Base-by-base conservation (phyloP, 768 basidiomycete genomes). In the Kwoniella sp. region DNA sequence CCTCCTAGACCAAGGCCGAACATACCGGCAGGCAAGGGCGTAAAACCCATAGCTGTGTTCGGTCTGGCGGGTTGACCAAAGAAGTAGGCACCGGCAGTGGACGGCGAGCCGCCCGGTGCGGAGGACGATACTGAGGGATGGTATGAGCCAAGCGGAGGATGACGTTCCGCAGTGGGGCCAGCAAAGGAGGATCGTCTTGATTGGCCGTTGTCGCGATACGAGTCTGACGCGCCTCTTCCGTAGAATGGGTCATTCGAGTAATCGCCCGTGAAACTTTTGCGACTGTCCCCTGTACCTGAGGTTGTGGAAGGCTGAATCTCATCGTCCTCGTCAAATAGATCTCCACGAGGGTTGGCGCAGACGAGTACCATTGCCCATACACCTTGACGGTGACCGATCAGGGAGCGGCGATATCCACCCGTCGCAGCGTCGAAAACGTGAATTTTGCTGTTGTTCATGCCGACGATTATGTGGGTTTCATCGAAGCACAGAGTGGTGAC, bases 321-420 rank as follows among this genome's bases (percentile, higher is more conserved):
- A 17, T 61, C 60, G 17, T 54, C 60, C 20, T 53, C 60, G 13
- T 61, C 52, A 1, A 31, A n/a, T 15, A 30, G 11, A 20, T 38
- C 52, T 15, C 52, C 51, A 12, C 26, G 34, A 4, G 28, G 50
- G 30, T 51, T 52, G 47, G 85, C 84, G 26, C 86, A 85, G 55
- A 94, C 87, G 28, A 97, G 85, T 59, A 88, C 87, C 15, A 96
- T 86, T 15, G 90, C 89, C 94, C 94, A 97, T 0, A 96, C 93
- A n/a, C 94, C 94, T 23, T 85, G 82, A 17, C 89, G 88, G 79
- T 96, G 94, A 0, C 94, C 94, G 9, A 86, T 83, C 1, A 98
- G 86, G 0, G 90, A 91, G 57, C 89, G 85, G 47, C 85, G 85
- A 55, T 90, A 86, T 1, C 89, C 85, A 0, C 94, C 94, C 0